phyloP scores from a whole-genome alignment of 1,284 basidiomycete species.

The Spongiforma sp. region DNA sequence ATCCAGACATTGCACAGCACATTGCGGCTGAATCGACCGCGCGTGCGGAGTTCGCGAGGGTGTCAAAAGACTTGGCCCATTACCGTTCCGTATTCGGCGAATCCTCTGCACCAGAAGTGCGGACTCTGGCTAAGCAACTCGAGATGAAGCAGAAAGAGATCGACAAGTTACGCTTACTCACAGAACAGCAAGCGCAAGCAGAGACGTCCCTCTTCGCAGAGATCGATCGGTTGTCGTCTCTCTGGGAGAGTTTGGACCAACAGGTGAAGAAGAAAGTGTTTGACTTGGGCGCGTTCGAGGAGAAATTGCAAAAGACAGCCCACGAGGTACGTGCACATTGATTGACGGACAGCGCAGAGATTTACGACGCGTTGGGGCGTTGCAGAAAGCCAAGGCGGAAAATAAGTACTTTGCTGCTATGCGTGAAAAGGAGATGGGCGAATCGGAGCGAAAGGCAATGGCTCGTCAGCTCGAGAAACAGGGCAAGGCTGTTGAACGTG shows the following conservation, averaged over 20 bases:
- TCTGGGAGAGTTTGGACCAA: conserved; percentile 88
- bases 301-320: conserved; percentile 65
- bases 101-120: conserved; percentile 54
- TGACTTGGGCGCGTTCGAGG: conserved; percentile 80
- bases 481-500: conserved; percentile 73
- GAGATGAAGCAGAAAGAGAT: conserved; percentile 68
- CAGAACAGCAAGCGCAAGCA: conserved; percentile 61
- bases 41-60: conserved; percentile 54
- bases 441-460: conserved; percentile 77
- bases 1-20: conserved; percentile 54
- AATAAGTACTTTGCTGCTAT: conserved; percentile 95
- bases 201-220: conserved; percentile 86
- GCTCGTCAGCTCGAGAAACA: conserved; percentile 78
- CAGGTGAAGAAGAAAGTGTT: conserved; percentile 88
- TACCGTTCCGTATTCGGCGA: conserved; percentile 72
- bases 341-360: too few relatives aligned
- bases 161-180: conserved; percentile 58
- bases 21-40: conserved; percentile 58
- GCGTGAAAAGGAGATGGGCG: conserved; percentile 87
- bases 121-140: conserved; percentile 59
- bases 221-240: conserved; percentile 84
- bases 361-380: background rate
- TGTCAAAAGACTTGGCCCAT: conserved; percentile 54
- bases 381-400: conserved; percentile 90
- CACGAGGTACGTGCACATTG: conserved; percentile 75